Evolutionary conservation across 139 green algal genomes (phyloP).

Genomic region (Closterium sp.): DNA sequence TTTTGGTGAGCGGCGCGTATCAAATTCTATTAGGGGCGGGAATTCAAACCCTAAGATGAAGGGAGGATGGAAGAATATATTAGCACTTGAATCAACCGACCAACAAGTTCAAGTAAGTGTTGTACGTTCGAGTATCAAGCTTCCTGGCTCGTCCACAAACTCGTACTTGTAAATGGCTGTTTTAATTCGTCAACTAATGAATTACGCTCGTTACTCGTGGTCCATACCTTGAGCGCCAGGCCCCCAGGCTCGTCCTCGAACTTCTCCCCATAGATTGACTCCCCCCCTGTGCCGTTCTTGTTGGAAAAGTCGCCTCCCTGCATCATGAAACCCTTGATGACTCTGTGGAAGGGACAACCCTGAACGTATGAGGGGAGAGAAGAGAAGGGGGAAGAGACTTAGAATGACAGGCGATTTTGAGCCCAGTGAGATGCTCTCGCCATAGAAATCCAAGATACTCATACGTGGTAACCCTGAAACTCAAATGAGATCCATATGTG

Average conservation of each 20-base stretch:
- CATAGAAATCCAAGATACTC: not conserved
- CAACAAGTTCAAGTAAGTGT: too few relatives aligned
- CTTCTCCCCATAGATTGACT: constrained; percentile 57
- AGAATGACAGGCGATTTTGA: not conserved
- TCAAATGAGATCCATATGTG: too few relatives aligned
- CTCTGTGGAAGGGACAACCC: constrained; percentile 52
- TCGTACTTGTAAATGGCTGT: constrained; percentile 54
- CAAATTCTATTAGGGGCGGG: too few relatives aligned
- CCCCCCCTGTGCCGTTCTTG: constrained; percentile 54
- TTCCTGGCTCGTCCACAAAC: constrained; percentile 68
- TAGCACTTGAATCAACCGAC: too few relatives aligned
- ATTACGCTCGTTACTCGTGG: too few relatives aligned
- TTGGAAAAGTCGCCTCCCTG: constrained; percentile 57
- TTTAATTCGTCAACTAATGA: constrained; percentile 15
- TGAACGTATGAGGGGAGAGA: not conserved
- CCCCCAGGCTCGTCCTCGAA: constrained; percentile 69
- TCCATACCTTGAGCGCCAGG: constrained; percentile 59
- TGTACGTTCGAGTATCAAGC: constrained; percentile 64
- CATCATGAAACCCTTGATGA: constrained; percentile 55
- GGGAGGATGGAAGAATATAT: too few relatives aligned
- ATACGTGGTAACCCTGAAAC: too few relatives aligned
- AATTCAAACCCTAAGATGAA: too few relatives aligned
- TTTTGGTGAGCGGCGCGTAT: too few relatives aligned
- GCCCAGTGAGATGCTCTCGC: not conserved
- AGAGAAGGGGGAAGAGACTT: not conserved